Evolutionary conservation across 768 basidiomycete genomes (phyloP), one percentile per base, ranked within the genome.

Genomic region (Tylopilus balloui): DNA sequence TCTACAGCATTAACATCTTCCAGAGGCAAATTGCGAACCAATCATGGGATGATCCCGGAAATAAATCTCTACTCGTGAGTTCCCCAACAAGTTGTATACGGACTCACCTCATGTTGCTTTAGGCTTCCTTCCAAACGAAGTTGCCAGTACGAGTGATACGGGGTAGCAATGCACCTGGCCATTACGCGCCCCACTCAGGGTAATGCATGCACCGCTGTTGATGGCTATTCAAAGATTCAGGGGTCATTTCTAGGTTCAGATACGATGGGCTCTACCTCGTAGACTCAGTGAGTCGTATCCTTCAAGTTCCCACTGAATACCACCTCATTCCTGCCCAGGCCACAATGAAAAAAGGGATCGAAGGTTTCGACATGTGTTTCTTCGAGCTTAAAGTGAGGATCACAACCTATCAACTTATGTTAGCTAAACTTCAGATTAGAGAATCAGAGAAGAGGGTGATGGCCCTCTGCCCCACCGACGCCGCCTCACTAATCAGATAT

Each of bases 141-240:
- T 59, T 55, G 11, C 71, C 70, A 0, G 70, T 74, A 3, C 66
- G 73, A 28, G 73, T 74, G 10, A 39, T 72, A 31, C 64, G 73
- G 14, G 72, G 73, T 17, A 55, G 17, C 15, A 55, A 37, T n/a
- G 10, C 19, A 0, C 2, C 10, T 1, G 58, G 36, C 34, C 11
- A 14, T 34, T 69, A 58, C 28, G 38, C 67, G 3, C 67, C 67
- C 0, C 0, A 5, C 2, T 13, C 17, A 25, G 67, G 68, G 68
- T 69, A 29, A 54, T 57, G 13, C 19, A 39, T n/a, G 1, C 13
- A 11, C 7, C 5, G 6, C 23, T n/a, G 12, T 43, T 8, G 14
- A 20, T 32, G 2, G 32, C 20, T 13, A 15, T 28, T 11, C 15
- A 19, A 27, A 2, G 8, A 36, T 28, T 50, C 23, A 55, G 2